These are phyloP conservation scores for Aspergillus mulundensis DNA, from an alignment of 495 filamentous ascomycete genomes.

Conservation along the genomic window DNA sequence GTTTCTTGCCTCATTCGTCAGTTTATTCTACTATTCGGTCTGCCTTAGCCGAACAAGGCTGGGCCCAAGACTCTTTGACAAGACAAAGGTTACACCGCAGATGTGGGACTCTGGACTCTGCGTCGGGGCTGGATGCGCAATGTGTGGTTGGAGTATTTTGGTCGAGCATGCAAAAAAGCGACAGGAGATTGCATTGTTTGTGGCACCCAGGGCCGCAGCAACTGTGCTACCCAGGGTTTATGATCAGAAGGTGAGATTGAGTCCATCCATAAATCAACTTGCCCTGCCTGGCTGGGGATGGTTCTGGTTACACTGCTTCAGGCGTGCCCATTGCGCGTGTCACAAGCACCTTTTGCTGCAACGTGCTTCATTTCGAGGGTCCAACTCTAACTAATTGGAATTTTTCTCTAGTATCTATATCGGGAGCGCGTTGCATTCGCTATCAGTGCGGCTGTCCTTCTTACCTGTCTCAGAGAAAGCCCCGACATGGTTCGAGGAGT, in stretches of 20 bases:
- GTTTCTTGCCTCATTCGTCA: constrained; percentile 79
- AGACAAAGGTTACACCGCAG: constrained; percentile 47
- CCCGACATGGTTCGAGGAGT: constrained; percentile 67
- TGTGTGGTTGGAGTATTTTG: constrained; percentile 84
- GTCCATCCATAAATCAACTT: neutral
- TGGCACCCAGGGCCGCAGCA: constrained; percentile 77
- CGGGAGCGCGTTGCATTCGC: constrained; percentile 73
- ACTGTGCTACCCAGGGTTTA: constrained; percentile 75
- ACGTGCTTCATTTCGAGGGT: neutral
- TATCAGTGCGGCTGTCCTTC: constrained; percentile 66
- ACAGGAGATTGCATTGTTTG: constrained; percentile 80
- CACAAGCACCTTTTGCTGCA: constrained; percentile 9
- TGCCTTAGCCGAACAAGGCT: constrained; percentile 79
- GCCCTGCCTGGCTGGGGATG: constrained; percentile 17
- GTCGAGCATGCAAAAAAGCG: constrained; percentile 65
- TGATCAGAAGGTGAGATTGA: constrained; percentile 49
- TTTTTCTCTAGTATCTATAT: constrained; percentile 58
- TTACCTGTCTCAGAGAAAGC: constrained; percentile 66
- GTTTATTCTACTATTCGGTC: constrained; percentile 83
- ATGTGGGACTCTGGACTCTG: constrained; percentile 70
- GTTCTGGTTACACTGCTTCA: constrained; percentile 27
- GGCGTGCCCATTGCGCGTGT: constrained; percentile 5
- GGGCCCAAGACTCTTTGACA: constrained; percentile 64
- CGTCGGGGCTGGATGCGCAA: constrained; percentile 66
- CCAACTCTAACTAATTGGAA: constrained; percentile 24